Evolutionary conservation across 1,139 yeast species (phyloP).

Genomic region (Groenewaldozyma auringiensis): DNA sequence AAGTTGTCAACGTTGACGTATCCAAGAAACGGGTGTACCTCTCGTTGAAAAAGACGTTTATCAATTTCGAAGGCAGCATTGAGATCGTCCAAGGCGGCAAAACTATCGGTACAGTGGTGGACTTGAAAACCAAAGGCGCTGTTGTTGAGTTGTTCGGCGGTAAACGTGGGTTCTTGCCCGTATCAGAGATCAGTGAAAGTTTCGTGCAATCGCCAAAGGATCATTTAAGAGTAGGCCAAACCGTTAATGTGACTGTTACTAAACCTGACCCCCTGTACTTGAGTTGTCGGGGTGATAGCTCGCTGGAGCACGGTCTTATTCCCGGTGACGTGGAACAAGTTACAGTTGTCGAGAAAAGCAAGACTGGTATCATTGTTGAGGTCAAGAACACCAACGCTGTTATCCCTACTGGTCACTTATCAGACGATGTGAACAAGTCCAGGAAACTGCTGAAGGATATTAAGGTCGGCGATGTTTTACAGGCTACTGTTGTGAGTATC

Average conservation of each 20-base stretch:
- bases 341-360: conserved; percentile 63
- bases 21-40: conserved; percentile 43
- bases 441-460: conserved; percentile 74
- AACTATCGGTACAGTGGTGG: conserved; percentile 69
- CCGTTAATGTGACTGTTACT: conserved; percentile 62
- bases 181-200: conserved; percentile 83
- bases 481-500: conserved; percentile 54
- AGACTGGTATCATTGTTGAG: conserved; percentile 57
- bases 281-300: conserved; percentile 46
- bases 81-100: conserved; percentile 46
- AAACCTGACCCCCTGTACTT: conserved; percentile 55
- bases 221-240: conserved; percentile 75
- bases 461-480: conserved; percentile 65
- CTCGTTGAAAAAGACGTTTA: conserved; percentile 78
- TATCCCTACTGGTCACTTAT: conserved; percentile 63
- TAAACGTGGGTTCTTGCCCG: conserved; percentile 73
- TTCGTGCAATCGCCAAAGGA: conserved; percentile 72
- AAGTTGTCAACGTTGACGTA: conserved; percentile 35
- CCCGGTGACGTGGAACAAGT: conserved; percentile 53
- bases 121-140: conserved; percentile 70
- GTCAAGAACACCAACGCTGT: conserved; percentile 60
- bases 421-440: conserved; percentile 77
- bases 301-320: conserved; percentile 10
- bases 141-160: conserved; percentile 76
- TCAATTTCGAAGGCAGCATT: conserved; percentile 56